Conservation (phyloP, 2,329 filamentous ascomycete species). For the Graphium sp. region DNA sequence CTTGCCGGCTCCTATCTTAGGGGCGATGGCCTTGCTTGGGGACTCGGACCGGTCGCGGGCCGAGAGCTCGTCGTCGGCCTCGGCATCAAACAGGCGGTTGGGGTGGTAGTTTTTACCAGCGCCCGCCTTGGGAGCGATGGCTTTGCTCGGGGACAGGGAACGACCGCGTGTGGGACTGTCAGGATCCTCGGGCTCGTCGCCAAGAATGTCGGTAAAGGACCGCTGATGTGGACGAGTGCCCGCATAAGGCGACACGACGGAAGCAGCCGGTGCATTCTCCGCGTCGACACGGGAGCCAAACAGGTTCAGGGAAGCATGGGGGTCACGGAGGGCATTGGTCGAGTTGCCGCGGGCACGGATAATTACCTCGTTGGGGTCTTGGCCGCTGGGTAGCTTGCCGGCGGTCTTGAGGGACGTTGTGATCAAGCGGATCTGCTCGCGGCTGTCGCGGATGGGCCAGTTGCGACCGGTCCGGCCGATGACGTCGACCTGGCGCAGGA, state of each 20-base stretch:
- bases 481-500: conserved; percentile 85
- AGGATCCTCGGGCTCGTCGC: conserved; percentile 22
- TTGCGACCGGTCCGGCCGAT: conserved; percentile 82
- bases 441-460: conserved; percentile 85
- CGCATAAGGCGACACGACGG: conserved; percentile 44
- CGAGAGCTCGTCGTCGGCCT: conserved; percentile 25
- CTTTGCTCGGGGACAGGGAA: conserved; percentile 25
- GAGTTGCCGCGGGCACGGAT: conserved; percentile 32
- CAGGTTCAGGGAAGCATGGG: conserved; percentile 56
- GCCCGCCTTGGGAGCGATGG: conserved; percentile 29
- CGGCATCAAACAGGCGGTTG: conserved; percentile 36
- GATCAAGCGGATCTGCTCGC: conserved; percentile 69
- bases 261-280: conserved; percentile 26
- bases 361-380: conserved; percentile 18
- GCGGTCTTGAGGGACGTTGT: conserved; percentile 36
- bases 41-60: conserved; percentile 33
- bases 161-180: conserved; percentile 24
- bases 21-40: conserved; percentile 24
- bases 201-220: conserved; percentile 56
- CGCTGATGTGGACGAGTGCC: conserved; percentile 46
- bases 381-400: conserved; percentile 15
- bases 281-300: conserved; percentile 54
- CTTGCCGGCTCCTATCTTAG: conserved; percentile 39
- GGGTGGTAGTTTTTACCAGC: conserved; percentile 36
- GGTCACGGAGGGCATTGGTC: conserved; percentile 39